Percentiles rank a stretch among this genome's conserved stretches.
Evolutionary conservation across 306 rosid species (phyloP).

Genomic region (Carpinus fangiana): DNA sequence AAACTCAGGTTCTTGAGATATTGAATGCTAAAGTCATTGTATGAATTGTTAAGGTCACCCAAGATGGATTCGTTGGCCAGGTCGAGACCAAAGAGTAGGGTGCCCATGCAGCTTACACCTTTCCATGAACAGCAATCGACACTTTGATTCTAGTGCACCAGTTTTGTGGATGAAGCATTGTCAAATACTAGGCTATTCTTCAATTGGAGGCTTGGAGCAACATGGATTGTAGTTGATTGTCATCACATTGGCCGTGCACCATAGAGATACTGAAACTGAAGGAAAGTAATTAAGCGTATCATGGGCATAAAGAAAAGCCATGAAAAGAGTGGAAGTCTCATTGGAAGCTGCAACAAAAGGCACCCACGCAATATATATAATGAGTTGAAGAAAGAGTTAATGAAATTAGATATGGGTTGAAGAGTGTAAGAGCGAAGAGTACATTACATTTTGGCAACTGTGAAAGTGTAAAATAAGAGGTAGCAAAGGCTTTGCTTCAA

Average conservation of each 20-base stretch:
- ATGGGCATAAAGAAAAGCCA: slow-evolving; percentile 18
- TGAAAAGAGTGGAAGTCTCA: slow-evolving; percentile 30
- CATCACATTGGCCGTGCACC: slow-evolving; percentile 20
- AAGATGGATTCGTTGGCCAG: neutral
- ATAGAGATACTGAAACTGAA: neutral
- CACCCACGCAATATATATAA: neutral
- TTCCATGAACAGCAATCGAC: slow-evolving; percentile 20
- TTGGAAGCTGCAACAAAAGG: neutral
- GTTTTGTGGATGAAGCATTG: neutral
- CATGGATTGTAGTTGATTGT: slow-evolving; percentile 22
- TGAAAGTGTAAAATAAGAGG: neutral
- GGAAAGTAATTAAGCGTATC: neutral
- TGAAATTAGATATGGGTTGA: too few relatives aligned
- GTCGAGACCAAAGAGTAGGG: neutral
- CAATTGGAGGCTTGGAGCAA: slow-evolving; percentile 14
- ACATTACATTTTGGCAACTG: too few relatives aligned
- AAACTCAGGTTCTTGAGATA: slow-evolving; percentile 3
- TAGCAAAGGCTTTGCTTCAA: neutral
- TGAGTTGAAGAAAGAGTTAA: too few relatives aligned
- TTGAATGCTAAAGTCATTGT: neutral
- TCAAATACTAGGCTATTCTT: slow-evolving; percentile 6
- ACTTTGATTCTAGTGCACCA: slow-evolving; percentile 20
- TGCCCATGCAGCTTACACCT: too few relatives aligned
- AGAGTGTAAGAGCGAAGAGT: too few relatives aligned
- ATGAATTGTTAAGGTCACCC: neutral